Conservation (phyloP, 371 early-diverging fungal genomes). For the Syncephalastrum sp. region DNA sequence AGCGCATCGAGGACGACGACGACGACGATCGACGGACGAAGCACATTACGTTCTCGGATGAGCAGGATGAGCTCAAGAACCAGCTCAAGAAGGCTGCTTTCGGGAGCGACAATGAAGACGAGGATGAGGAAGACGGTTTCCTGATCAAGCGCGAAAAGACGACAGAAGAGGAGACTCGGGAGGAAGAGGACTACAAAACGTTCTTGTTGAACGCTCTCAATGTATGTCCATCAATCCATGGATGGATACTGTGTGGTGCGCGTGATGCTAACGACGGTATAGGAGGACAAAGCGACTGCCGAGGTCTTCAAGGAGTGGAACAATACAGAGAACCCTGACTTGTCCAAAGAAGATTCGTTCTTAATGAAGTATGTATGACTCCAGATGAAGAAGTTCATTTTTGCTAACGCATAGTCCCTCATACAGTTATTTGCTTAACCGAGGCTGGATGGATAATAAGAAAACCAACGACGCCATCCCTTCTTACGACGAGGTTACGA, state of each 20-base stretch:
- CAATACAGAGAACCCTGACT: slow-evolving; percentile 44
- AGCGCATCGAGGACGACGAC: slow-evolving; percentile 28
- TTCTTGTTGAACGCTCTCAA: slow-evolving; percentile 83
- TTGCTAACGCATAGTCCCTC: neutral
- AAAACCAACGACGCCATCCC: slow-evolving; percentile 40
- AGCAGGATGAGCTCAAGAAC: slow-evolving; percentile 80
- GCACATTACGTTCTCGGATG: slow-evolving; percentile 71
- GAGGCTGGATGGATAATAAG: slow-evolving; percentile 92
- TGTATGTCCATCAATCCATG: slow-evolving; percentile 17
- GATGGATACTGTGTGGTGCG: neutral
- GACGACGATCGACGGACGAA: neutral
- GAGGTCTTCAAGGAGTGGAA: slow-evolving; percentile 65
- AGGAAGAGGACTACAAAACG: slow-evolving; percentile 82
- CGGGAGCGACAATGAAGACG: slow-evolving; percentile 30
- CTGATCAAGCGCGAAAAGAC: slow-evolving; percentile 73
- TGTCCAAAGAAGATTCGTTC: slow-evolving; percentile 77
- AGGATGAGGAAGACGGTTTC: slow-evolving; percentile 64
- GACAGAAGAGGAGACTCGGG: slow-evolving; percentile 61
- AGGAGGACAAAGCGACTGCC: slow-evolving; percentile 47
- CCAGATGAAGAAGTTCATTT: slow-evolving; percentile 8
- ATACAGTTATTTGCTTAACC: slow-evolving; percentile 78
- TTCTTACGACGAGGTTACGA: slow-evolving; percentile 65
- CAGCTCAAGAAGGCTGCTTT: slow-evolving; percentile 61
- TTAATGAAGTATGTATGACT: slow-evolving; percentile 71
- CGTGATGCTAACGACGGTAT: neutral